Conservation (phyloP, 306 rosid genomes). For the Lotus japonicus region DNA sequence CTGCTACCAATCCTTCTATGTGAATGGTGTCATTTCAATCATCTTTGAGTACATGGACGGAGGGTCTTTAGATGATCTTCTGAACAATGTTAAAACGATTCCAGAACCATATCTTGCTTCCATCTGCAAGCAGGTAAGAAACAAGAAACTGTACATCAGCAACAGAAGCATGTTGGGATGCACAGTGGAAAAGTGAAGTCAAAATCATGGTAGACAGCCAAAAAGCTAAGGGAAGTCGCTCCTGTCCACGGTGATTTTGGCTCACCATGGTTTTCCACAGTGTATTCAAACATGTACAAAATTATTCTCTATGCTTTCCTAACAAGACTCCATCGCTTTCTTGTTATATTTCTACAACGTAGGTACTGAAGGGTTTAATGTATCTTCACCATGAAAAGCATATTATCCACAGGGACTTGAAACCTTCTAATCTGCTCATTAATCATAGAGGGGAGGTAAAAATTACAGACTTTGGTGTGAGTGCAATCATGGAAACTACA, state of each 20-base stretch:
- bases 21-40: slow-evolving; percentile 78
- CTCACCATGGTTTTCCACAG: too few species aligned
- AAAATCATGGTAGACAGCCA: too few species aligned
- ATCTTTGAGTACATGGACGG: slow-evolving; percentile 99
- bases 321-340: neutral
- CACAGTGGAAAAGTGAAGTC: too few species aligned
- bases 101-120: slow-evolving; percentile 78
- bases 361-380: slow-evolving; percentile 80
- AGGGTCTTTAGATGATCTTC: slow-evolving; percentile 81
- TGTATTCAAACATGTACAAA: neutral
- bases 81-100: slow-evolving; percentile 64
- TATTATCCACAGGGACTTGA: slow-evolving; percentile 88
- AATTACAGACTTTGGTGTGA: slow-evolving; percentile 96
- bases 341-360: slow-evolving; percentile 17
- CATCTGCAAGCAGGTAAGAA: slow-evolving; percentile 76
- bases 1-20: slow-evolving; percentile 71
- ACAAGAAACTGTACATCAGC: neutral
- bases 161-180: neutral
- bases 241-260: too few species aligned
- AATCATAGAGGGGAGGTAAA: slow-evolving; percentile 94
- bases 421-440: slow-evolving; percentile 82
- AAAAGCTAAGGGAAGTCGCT: too few species aligned
- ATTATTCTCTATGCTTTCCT: neutral
- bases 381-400: slow-evolving; percentile 92
- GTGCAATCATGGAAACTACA: slow-evolving; percentile 73